phyloP scores from a whole-genome alignment of 2,329 filamentous ascomycete genomes.

The Cladophialophora chaetospira region DNA sequence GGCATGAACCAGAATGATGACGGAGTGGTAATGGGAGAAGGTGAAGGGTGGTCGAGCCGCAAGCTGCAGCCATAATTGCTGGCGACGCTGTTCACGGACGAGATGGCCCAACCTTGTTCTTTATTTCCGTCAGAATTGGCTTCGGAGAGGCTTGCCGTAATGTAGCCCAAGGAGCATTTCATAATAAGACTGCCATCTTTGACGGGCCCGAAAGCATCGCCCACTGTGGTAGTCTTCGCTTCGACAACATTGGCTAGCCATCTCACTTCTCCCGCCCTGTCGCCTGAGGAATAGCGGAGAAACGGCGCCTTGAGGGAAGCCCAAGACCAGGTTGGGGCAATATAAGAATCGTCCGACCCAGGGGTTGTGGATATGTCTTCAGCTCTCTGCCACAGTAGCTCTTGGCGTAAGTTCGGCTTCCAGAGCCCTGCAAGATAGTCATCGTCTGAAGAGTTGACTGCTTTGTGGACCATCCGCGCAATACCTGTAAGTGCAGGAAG shows the following conservation, averaged over 20 bases:
- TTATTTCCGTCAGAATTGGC: neutral
- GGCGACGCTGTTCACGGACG: neutral
- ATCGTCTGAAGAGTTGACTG: neutral
- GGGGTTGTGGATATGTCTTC: neutral
- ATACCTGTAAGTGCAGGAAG: neutral
- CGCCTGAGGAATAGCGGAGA: neutral
- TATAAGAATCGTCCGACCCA: neutral
- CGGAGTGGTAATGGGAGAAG: neutral
- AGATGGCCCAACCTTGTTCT: neutral
- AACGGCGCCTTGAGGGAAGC: neutral
- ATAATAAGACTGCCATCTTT: neutral
- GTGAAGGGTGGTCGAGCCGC: neutral
- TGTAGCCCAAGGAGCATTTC: neutral
- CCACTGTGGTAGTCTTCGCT: neutral
- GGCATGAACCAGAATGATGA: neutral
- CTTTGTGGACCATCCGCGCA: neutral
- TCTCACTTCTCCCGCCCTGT: neutral
- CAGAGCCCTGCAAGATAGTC: constrained; percentile 1
- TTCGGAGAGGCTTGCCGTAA: neutral
- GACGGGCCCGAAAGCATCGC: neutral
- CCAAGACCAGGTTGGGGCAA: neutral
- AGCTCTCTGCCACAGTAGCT: neutral
- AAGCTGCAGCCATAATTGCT: neutral
- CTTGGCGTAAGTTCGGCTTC: neutral
- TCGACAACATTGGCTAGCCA: neutral